These are phyloP conservation scores for Sporothrix pseudoabietina DNA, from an alignment of 2,329 filamentous ascomycete species.

Conservation along the genomic window DNA sequence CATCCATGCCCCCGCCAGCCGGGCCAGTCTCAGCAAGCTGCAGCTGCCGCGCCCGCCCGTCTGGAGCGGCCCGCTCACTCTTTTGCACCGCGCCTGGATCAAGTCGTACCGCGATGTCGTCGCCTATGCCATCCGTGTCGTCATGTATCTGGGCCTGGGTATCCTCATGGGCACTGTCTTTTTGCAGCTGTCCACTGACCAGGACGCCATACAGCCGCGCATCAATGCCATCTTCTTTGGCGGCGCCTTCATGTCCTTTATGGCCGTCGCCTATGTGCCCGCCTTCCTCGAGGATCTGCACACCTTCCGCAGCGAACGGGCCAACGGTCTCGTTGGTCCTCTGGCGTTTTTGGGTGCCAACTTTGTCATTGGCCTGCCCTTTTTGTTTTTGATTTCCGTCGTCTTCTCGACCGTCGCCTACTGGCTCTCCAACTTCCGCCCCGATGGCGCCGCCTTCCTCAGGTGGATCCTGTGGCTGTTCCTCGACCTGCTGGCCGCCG, in stretches of 20 bases:
- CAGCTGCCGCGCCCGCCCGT: constrained; percentile 46
- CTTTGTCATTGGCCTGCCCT: constrained; percentile 79
- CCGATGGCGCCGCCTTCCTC: constrained; percentile 68
- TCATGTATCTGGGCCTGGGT: constrained; percentile 68
- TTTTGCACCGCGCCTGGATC: constrained; percentile 77
- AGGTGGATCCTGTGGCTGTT: constrained; percentile 83
- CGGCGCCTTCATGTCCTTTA: constrained; percentile 75
- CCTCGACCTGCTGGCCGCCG: constrained; percentile 78
- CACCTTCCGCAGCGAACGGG: constrained; percentile 74
- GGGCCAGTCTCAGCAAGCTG: constrained; percentile 36
- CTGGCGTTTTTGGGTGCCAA: constrained; percentile 74
- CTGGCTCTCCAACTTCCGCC: constrained; percentile 77
- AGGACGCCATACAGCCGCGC: constrained; percentile 76
- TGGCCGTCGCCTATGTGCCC: constrained; percentile 83
- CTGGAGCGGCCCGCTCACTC: constrained; percentile 58
- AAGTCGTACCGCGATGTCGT: constrained; percentile 84
- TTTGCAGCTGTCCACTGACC: constrained; percentile 68
- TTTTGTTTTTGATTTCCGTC: constrained; percentile 74
- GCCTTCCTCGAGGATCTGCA: constrained; percentile 77
- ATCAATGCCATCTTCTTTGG: constrained; percentile 80
- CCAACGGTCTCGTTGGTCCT: constrained; percentile 78
- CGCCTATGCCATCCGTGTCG: constrained; percentile 78
- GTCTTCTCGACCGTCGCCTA: constrained; percentile 76
- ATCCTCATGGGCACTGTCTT: constrained; percentile 90
- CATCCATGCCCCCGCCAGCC: constrained; percentile 35